Evolutionary conservation across 2,329 filamentous ascomycete species (phyloP), one percentile per base, ranked within the genome.

Genomic region (Talaromyces atroroseus): DNA sequence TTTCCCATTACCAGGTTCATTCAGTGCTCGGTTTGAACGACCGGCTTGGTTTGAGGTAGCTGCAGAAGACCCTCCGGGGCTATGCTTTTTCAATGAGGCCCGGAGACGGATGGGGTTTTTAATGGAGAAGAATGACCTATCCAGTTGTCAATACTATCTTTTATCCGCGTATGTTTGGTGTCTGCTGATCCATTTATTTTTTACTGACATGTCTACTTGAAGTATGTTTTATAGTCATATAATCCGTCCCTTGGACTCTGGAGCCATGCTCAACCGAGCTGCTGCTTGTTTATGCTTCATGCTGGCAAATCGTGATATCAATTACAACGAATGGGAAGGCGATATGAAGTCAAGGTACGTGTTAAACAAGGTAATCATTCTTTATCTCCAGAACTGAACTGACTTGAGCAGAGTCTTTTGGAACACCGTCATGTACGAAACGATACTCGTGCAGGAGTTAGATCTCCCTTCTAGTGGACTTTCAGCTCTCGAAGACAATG

Each of bases 361-460:
- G 10, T 5, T 2, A 21, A 32, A 5, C 3, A 29, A n/a, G n/a
- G n/a, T n/a, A n/a, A n/a, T n/a, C n/a, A n/a, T n/a, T n/a, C n/a
- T n/a, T 3, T 32, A 16, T 18, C 29, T 23, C 3, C 14, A 16
- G 10, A 26, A 44, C 5, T 8, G 8, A 40, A n/a, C 56, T 58
- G 45, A 58, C 36, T 18, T 26, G 23, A 21, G 11, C 29, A 58
- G 79, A 18, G 71, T 81, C 1, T 82, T 80, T 60, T 82, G 80
- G 80, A 80, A 77, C 56, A 78, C 77, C 16, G 68, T 81, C 46
- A 80, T 81, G 78, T 79, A 80, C 60, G 79, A 82, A 61, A 80
- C 78, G 1, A 79, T 82, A 52, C 74, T 82, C 12, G 78, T 78
- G 0, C 79, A 82, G 64, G 80, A 82, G 58, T 68, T 82, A 11